phyloP scores from a whole-genome alignment of 305 asterid species.

The Rubia tinctorum region DNA sequence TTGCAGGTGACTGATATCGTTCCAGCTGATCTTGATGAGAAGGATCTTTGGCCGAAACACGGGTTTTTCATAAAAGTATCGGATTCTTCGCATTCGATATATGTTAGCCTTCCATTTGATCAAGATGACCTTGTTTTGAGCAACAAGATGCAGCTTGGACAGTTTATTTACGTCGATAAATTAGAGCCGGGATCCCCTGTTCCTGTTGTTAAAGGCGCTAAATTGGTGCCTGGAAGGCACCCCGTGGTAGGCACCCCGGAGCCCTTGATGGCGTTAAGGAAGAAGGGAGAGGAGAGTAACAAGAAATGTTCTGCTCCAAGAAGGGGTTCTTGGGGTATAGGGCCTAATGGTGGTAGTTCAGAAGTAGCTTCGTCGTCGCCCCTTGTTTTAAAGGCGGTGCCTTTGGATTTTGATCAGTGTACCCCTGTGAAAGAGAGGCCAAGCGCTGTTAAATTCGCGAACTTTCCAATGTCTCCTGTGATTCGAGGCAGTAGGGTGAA shows the following conservation, averaged over 20 bases:
- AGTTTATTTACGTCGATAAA: conserved; percentile 74
- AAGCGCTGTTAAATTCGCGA: conserved; percentile 40
- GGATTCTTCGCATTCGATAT: conserved; percentile 91
- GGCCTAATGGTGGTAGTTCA: conserved; percentile 29
- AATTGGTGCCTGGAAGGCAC: conserved; percentile 86
- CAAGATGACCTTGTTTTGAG: conserved; percentile 94
- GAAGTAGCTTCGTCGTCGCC: conserved; percentile 47
- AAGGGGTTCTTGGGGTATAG: conserved; percentile 80
- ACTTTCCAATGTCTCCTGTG: conserved; percentile 56
- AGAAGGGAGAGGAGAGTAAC: conserved; percentile 49
- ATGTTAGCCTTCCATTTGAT: conserved; percentile 75
- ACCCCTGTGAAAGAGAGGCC: conserved; percentile 74
- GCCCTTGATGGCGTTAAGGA: conserved; percentile 76
- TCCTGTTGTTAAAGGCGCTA: conserved; percentile 72
- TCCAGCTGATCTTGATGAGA: conserved; percentile 96
- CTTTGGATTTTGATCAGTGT: conserved; percentile 83
- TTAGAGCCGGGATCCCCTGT: conserved; percentile 97
- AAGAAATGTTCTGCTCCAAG: conserved; percentile 50
- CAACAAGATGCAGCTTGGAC: conserved; percentile 92
- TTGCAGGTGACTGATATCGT: conserved; percentile 96
- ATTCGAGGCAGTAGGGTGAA: conserved; percentile 68
- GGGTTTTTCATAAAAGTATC: conserved; percentile 90
- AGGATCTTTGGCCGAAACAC: conserved; percentile 70
- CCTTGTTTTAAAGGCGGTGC: conserved; percentile 57
- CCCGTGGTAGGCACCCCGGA: conserved; percentile 92